These are phyloP conservation scores for Babesia divergens DNA, from an alignment of 169 alveolate genomes.

Conservation along the genomic window DNA sequence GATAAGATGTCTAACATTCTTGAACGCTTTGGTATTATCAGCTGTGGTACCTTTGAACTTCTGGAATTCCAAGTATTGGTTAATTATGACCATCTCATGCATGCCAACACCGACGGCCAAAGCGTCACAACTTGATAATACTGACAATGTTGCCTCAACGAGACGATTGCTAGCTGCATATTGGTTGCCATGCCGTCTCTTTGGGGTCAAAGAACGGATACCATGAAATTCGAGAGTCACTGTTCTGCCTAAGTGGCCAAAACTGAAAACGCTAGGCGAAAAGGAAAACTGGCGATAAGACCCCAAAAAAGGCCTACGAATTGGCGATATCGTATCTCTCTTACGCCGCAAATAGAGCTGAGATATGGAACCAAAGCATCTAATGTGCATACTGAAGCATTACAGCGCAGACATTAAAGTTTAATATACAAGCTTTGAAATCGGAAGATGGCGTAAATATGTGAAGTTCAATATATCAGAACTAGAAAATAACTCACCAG, in stretches of 20 bases:
- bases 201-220: neutral
- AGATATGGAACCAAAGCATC: neutral
- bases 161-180: neutral
- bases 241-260: constrained; percentile 8
- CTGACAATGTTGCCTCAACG: constrained; percentile 16
- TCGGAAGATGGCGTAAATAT: too few relatives aligned
- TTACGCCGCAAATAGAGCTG: neutral
- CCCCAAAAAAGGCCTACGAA: neutral
- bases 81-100: constrained; percentile 6
- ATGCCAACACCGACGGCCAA: constrained; percentile 10
- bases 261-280: neutral
- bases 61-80: constrained; percentile 6
- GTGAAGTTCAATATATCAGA: too few relatives aligned
- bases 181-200: neutral
- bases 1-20: constrained; percentile 6
- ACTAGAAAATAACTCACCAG: too few relatives aligned
- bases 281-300: neutral
- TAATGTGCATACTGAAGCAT: too few relatives aligned
- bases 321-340: neutral
- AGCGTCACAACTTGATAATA: neutral
- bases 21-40: neutral
- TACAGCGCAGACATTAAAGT: too few relatives aligned
- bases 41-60: neutral
- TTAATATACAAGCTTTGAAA: too few relatives aligned
- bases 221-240: constrained; percentile 32